These are phyloP conservation scores for Zoysia matrella DNA, from an alignment of 202 grass and related monocot genomes.

Conservation along the genomic window DNA sequence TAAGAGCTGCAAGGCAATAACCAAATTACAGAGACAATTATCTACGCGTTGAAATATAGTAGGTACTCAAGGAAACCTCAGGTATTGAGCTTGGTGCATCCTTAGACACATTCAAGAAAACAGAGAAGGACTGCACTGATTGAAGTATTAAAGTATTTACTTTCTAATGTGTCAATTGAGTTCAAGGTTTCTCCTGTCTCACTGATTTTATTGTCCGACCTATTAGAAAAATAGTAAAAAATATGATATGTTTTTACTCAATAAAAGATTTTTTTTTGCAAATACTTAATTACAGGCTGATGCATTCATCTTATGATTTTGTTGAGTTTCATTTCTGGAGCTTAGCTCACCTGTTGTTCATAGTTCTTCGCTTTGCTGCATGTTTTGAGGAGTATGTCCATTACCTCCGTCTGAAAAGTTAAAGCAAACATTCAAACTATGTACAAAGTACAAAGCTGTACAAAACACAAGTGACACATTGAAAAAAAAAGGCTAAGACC, in stretches of 20 bases:
- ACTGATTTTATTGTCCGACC: background rate
- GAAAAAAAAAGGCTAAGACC: constrained; percentile 40
- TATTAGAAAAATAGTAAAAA: background rate
- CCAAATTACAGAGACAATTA: constrained; percentile 18
- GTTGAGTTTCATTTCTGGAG: background rate
- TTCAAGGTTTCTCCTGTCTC: background rate
- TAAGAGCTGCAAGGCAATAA: constrained; percentile 21
- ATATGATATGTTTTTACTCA: background rate
- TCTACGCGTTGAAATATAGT: constrained; percentile 1
- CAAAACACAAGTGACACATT: background rate
- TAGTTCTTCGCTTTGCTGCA: constrained; percentile 67
- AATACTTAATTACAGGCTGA: background rate
- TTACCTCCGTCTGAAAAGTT: constrained; percentile 63
- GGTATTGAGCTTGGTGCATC: background rate
- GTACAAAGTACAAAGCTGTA: constrained; percentile 14
- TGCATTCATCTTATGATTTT: background rate
- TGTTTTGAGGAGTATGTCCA: constrained; percentile 58
- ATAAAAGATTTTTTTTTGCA: no score
- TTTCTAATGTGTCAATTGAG: background rate
- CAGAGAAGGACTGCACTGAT: background rate
- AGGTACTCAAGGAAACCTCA: background rate
- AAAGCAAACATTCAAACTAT: background rate
- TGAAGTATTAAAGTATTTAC: background rate
- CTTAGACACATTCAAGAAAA: background rate
- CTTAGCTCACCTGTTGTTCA: constrained; percentile 57